Percentiles rank a stretch among this genome's conserved stretches.
These are phyloP conservation scores for Phytophthora agathidicida DNA, from an alignment of 352 stramenopile genomes.

Conservation along the genomic window DNA sequence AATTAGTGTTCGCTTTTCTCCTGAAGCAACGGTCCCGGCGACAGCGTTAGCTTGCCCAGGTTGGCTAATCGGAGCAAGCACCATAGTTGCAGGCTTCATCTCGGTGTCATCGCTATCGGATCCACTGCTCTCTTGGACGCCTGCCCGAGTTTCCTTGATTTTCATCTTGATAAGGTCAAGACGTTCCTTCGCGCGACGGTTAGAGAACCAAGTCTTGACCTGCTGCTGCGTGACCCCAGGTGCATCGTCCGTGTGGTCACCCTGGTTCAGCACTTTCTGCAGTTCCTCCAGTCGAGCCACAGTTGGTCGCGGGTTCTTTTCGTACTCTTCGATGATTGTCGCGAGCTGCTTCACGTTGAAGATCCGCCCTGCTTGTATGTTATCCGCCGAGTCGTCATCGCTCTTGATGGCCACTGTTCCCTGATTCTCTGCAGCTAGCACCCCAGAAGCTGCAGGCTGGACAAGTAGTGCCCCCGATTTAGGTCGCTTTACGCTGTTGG, in stretches of 20 bases:
- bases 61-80: constrained; percentile 13
- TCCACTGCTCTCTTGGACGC: constrained; percentile 22
- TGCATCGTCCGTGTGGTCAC: constrained; percentile 63
- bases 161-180: constrained; percentile 85
- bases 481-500: constrained; percentile 26
- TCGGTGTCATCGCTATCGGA: constrained; percentile 41
- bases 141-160: constrained; percentile 48
- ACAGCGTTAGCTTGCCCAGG: constrained; percentile 23
- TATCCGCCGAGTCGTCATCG: constrained; percentile 24
- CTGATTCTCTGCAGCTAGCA: constrained; percentile 8
- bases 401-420: constrained; percentile 21
- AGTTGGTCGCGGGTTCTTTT: constrained; percentile 78
- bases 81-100: constrained; percentile 12
- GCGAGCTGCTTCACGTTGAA: constrained; percentile 89
- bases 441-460: not conserved
- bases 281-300: constrained; percentile 72
- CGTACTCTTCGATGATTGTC: constrained; percentile 86
- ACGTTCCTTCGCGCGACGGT: constrained; percentile 80
- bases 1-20: constrained; percentile 9
- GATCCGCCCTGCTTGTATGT: constrained; percentile 63
- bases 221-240: constrained; percentile 75
- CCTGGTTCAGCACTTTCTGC: constrained; percentile 72
- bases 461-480: constrained; percentile 33
- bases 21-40: constrained; percentile 3
- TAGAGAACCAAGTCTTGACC: constrained; percentile 88